A percentile compares a stretch with the other conserved stretches of the same genome.
Evolutionary conservation across 306 rosid species (phyloP).

Genomic region (Cicer bijugum): DNA sequence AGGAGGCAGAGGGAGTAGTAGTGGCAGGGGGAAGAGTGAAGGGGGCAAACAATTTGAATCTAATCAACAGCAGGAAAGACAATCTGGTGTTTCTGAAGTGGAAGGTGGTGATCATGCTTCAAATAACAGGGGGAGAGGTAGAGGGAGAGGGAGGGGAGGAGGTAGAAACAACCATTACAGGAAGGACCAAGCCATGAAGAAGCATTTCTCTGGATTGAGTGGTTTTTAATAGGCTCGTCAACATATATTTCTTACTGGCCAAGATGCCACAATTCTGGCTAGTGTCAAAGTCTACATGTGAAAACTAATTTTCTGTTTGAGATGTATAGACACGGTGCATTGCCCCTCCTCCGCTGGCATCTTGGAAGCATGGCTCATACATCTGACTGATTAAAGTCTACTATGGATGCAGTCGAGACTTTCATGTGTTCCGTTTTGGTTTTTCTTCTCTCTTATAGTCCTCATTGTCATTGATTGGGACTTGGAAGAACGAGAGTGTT

Average conservation of each 20-base stretch:
- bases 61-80: constrained; percentile 51
- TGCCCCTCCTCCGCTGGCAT: background rate
- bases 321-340: constrained; percentile 34
- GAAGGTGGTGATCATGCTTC: constrained; percentile 46
- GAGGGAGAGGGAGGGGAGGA: constrained; percentile 71
- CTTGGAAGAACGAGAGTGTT: constrained; percentile 3
- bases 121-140: constrained; percentile 60
- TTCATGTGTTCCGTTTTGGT: constrained; percentile 15
- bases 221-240: constrained; percentile 52
- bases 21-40: constrained; percentile 62
- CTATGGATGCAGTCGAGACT: constrained; percentile 4
- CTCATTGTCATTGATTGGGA: constrained; percentile 18
- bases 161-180: constrained; percentile 67
- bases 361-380: constrained; percentile 5
- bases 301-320: constrained; percentile 4
- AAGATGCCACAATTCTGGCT: constrained; percentile 33
- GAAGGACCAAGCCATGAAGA: constrained; percentile 87
- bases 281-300: background rate
- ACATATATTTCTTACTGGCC: constrained; percentile 24
- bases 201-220: constrained; percentile 82
- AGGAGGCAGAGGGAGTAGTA: constrained; percentile 54
- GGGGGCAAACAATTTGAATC: constrained; percentile 47
- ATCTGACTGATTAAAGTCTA: constrained; percentile 1
- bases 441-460: background rate
- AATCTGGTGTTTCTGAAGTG: constrained; percentile 49